phyloP scores from a whole-genome alignment of 1,284 basidiomycete genomes.

The Omphalotus olearius region DNA sequence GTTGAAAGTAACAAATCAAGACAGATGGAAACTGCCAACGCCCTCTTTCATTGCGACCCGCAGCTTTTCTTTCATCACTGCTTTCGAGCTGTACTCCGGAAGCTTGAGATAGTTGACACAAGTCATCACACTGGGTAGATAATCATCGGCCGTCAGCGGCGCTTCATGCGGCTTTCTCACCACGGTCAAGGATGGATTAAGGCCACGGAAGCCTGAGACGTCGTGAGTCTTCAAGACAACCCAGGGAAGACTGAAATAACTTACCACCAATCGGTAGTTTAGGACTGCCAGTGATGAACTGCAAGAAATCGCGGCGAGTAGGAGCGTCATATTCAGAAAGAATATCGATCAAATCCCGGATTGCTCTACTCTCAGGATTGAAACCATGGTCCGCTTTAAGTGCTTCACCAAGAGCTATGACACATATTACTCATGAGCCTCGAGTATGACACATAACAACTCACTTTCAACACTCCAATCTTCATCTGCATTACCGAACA shows the following conservation, averaged over 20 bases:
- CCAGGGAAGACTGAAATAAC: slow-evolving; percentile 19
- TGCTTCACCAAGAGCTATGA: slow-evolving; percentile 78
- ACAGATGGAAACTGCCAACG: slow-evolving; percentile 92
- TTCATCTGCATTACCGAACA: slow-evolving; percentile 94
- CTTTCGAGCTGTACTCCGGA: slow-evolving; percentile 87
- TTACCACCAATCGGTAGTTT: slow-evolving; percentile 90
- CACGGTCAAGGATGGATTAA: slow-evolving; percentile 93
- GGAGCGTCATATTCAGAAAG: slow-evolving; percentile 78
- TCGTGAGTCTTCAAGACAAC: slow-evolving; percentile 2
- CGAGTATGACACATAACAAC: slow-evolving; percentile 25
- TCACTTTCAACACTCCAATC: slow-evolving; percentile 90
- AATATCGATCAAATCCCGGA: slow-evolving; percentile 83
- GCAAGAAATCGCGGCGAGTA: slow-evolving; percentile 84
- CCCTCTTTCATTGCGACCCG: slow-evolving; percentile 84
- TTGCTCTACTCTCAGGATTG: slow-evolving; percentile 89
- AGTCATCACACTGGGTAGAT: slow-evolving; percentile 97
- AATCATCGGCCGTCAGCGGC: slow-evolving; percentile 88
- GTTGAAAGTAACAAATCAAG: slow-evolving; percentile 39
- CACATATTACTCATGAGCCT: slow-evolving; percentile 14
- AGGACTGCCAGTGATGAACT: slow-evolving; percentile 96
- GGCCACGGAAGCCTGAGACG: slow-evolving; percentile 81
- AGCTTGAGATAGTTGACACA: slow-evolving; percentile 97
- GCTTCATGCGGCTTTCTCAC: slow-evolving; percentile 96
- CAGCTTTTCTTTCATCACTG: slow-evolving; percentile 78
- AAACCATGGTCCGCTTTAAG: slow-evolving; percentile 99